Base-by-base conservation (phyloP, 345 rosid species). In the Arabis alpina region DNA sequence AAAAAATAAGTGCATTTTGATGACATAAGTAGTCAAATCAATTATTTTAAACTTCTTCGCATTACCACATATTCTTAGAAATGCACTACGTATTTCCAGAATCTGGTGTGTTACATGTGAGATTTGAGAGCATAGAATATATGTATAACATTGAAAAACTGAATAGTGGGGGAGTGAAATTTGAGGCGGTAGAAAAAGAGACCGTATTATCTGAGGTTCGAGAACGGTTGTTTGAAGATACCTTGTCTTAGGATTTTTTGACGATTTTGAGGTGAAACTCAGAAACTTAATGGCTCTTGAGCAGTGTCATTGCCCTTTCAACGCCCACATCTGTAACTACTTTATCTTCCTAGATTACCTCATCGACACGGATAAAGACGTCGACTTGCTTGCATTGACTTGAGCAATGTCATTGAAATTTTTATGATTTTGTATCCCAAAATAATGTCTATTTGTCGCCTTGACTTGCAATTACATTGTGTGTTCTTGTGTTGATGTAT, bases 201-300 rank as follows among this genome's bases (percentile, higher is more conserved):
- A 0, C 8, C 39, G 25, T 61, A 44, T 19, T 5, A 27, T 8
- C 42, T 67, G 15, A 63, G 8, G 0, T 72, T 60, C 16, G 12
- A 55, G 9, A 54, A 54, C 1, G 45, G 34, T 1, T 42, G 6
- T 15, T 41, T 66, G 13, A 27, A 53, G 13, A 47, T 77, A 0
- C 70, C 80, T 2, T 19, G 3, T 14, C 11, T 77, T 30, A 0
- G 1, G 1, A 49, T 49, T 32, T 32, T 3, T 5, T 1, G 74
- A 56, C 0, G n/a, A 14, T 2, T 37, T 51, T 0, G 67, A 41
- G 27, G 1, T 7, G 3, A 6, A 1, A 30, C 40, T 76, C 0
- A 59, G 71, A n/a, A 76, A 69, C 27, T 2, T 76, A 27, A 70
- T 70, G 40, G 79, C 79, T 2, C 36, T 69, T 8, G 75, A 63